Evolutionary conservation across 164 flowering plant genomes (phyloP), one percentile per base, ranked within the genome.

Genomic region (Sedum album): DNA sequence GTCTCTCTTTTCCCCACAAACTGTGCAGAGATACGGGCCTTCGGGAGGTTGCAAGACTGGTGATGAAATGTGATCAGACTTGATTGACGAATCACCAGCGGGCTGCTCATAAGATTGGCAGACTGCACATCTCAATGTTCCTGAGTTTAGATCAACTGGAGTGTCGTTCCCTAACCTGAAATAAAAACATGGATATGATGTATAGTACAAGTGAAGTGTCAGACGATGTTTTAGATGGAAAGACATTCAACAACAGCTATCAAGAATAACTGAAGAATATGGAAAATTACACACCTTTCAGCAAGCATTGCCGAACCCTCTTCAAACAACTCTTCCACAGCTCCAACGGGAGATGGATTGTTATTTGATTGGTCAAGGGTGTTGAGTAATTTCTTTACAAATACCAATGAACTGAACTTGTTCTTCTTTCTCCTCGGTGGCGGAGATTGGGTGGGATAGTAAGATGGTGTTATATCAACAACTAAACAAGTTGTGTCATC

Each of bases 291-390:
- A 33, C 74, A 90, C 98, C 98, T 88, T 82, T 93, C 96, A 20
- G 84, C 82, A 75, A 93, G 98, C 83, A 92, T 77, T 31, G 98
- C 98, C 74, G 98, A 92, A 70, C 98, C 98, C 80, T 92, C 98
- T 79, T 93, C 98, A 82, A 93, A 93, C 72, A 93, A 73, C 72
- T 93, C 98, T 85, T 88, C 96, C 71, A 93, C 97, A 69, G 74
- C 91, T 48, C 93, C 96, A 72, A 88, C 88, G 65, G 98, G 78
- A 66, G 98, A 87, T 41, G 84, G 88, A 82, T 85, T 89, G 75
- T 71, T 88, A 39, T 78, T 72, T 55, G 79, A 68, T 78, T 84
- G 84, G 76, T 67, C 79, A 61, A 66, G 31, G 33, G 82, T 74
- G 71, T 77, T 88, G 26, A 20, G 79, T 39, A 71, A 72, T 75